phyloP scores from a whole-genome alignment of 2,329 filamentous ascomycete genomes.

The Ceratocystis smalleyi region DNA sequence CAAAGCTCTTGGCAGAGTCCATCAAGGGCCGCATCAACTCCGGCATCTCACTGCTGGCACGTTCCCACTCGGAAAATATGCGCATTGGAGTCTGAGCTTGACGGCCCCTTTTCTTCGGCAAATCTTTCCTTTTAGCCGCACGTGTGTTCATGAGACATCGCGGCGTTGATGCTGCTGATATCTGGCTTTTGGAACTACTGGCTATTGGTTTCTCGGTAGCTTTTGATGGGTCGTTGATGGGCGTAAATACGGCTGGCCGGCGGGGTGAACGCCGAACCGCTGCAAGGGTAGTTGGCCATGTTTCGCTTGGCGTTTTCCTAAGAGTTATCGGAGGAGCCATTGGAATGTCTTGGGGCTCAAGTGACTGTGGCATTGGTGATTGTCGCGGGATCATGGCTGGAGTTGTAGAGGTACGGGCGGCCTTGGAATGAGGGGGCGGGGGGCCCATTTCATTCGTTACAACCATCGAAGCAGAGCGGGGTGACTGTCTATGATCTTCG shows the following conservation, averaged over 20 bases:
- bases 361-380: no score
- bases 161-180: neutral
- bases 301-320: neutral
- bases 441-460: no score
- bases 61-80: neutral
- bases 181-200: neutral
- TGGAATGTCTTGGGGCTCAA: no score
- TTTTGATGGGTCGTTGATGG: neutral
- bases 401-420: no score
- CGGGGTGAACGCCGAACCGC: neutral
- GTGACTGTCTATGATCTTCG: no score
- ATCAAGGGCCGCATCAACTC: neutral
- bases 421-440: no score
- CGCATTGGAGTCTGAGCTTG: neutral
- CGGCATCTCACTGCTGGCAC: neutral
- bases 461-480: no score
- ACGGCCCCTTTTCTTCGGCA: neutral
- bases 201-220: neutral
- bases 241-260: neutral
- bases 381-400: no score
- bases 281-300: neutral
- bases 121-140: neutral
- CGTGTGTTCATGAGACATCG: neutral
- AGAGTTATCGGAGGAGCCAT: neutral
- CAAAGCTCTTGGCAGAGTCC: neutral